Evolutionary conservation across 75 land plant species (phyloP).

Genomic region (Selaginella tamariscina): DNA sequence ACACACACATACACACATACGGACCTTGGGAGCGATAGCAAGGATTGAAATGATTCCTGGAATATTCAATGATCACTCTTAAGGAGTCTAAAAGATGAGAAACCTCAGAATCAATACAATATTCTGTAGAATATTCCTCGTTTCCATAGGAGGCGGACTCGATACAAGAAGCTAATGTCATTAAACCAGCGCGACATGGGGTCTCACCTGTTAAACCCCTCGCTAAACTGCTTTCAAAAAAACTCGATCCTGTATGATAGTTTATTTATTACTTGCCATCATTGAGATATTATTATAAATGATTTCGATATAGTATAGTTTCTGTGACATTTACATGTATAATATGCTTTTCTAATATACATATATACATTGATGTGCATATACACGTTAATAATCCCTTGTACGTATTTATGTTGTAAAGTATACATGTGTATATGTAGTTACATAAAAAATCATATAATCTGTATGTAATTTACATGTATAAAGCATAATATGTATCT

Average conservation of each 20-base stretch:
- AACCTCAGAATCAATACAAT: constrained; percentile 4
- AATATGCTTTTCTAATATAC: constrained; percentile 19
- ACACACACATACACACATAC: too few species aligned
- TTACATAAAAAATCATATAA: constrained; percentile 5
- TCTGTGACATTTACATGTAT: not conserved
- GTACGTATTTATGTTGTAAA: too few species aligned
- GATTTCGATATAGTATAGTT: too few species aligned
- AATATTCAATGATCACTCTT: constrained; percentile 46
- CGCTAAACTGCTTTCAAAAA: constrained; percentile 38
- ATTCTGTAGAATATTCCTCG: not conserved
- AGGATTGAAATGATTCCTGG: constrained; percentile 73
- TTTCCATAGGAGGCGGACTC: constrained; percentile 8
- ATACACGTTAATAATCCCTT: too few species aligned
- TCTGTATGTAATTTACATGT: not conserved
- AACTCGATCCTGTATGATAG: too few species aligned
- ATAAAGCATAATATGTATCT: not conserved
- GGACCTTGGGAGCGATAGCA: constrained; percentile 73
- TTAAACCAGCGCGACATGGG: constrained; percentile 66
- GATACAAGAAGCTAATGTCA: constrained; percentile 59
- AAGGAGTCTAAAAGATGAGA: constrained; percentile 45
- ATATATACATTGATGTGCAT: too few species aligned
- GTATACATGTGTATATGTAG: not conserved
- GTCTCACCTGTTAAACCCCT: constrained; percentile 34
- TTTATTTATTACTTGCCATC: too few species aligned
- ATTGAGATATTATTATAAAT: too few species aligned